phyloP scores from a whole-genome alignment of 208 protist genomes.

The Naegleria fowleri region DNA sequence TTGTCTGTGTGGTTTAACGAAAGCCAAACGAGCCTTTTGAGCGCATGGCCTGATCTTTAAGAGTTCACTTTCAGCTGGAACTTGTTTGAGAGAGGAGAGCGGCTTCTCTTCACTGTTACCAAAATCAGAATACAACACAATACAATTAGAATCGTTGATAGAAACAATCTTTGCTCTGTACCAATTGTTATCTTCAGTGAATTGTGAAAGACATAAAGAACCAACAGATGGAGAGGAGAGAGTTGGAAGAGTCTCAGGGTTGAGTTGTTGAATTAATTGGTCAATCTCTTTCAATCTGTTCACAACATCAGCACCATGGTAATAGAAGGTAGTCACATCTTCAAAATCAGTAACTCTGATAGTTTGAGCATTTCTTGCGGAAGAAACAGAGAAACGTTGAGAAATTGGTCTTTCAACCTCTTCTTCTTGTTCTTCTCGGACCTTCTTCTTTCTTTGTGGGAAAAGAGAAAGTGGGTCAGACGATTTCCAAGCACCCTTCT shows the following conservation, averaged over 20 bases:
- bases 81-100: background rate
- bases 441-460: background rate
- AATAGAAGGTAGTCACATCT: background rate
- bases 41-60: background rate
- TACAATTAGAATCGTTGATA: background rate
- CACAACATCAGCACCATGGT: background rate
- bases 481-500: background rate
- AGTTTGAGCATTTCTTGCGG: background rate
- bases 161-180: background rate
- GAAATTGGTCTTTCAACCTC: background rate
- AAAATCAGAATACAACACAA: constrained; percentile 18
- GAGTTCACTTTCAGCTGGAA: background rate
- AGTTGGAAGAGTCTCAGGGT: background rate
- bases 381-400: background rate
- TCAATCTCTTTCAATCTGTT: background rate
- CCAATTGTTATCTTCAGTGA: constrained; percentile 5
- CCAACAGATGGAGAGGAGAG: background rate
- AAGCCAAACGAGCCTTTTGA: background rate
- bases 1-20: background rate
- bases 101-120: background rate
- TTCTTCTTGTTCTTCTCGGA: background rate
- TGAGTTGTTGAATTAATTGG: background rate
- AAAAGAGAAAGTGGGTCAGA: background rate
- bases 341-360: background rate
- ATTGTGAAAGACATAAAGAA: background rate